A percentile compares a stretch with the other conserved stretches of the same genome.
Conservation (phyloP, 2,329 filamentous ascomycete species). For the Sarocladium kiliense region DNA sequence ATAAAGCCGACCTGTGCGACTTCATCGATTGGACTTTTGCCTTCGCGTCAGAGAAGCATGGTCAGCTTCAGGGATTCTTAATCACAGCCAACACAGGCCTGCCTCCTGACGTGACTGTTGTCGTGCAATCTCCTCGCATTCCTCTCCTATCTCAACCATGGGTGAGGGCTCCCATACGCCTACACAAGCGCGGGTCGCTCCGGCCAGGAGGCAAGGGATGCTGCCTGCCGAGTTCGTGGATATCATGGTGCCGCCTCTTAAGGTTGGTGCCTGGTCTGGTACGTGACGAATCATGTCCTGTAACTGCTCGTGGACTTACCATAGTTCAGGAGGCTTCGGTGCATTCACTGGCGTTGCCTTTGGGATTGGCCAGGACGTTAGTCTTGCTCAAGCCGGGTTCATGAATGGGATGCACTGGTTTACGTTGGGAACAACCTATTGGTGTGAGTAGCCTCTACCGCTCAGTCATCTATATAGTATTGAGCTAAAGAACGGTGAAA, state of each 20-base stretch:
- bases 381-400: constrained; percentile 65
- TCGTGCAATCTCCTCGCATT: not conserved
- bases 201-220: constrained; percentile 26
- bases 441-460: constrained; percentile 48
- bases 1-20: too few species aligned
- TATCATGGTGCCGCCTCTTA: constrained; percentile 46
- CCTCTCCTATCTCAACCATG: constrained; percentile 13
- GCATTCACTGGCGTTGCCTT: constrained; percentile 61
- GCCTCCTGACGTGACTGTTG: not conserved
- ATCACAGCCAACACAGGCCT: not conserved
- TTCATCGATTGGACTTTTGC: too few species aligned
- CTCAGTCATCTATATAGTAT: too few species aligned
- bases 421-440: constrained; percentile 70
- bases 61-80: not conserved
- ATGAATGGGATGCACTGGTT: constrained; percentile 78
- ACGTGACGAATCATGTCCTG: not conserved
- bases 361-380: constrained; percentile 65
- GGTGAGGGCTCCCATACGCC: constrained; percentile 16
- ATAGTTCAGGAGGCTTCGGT: constrained; percentile 46
- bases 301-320: not conserved
- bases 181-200: constrained; percentile 6
- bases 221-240: constrained; percentile 39
- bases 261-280: constrained; percentile 58
- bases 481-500: not conserved
- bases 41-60: not conserved